Percentiles rank a stretch among this genome's conserved stretches.
Conservation (phyloP, 306 rosid genomes). For the Oemleria cerasiformis region DNA sequence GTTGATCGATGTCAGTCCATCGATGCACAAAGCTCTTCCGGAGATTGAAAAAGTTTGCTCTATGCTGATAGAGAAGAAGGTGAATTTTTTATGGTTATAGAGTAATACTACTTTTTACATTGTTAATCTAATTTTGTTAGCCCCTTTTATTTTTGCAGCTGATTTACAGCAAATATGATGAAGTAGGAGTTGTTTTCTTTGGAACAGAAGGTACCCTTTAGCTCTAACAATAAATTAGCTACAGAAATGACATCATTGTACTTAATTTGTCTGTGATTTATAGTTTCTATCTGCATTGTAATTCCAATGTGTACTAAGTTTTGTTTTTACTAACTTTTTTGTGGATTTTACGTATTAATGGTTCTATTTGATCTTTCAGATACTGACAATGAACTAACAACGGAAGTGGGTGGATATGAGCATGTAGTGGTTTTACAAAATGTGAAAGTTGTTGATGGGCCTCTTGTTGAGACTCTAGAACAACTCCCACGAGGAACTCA, state of each 20-base stretch:
- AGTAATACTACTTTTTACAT: background rate
- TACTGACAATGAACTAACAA: constrained; percentile 72
- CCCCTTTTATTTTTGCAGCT: constrained; percentile 45
- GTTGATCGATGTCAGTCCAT: constrained; percentile 86
- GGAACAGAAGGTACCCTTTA: constrained; percentile 67
- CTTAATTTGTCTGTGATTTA: background rate
- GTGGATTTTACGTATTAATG: background rate
- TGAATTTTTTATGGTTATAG: constrained; percentile 7
- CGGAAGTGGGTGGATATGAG: constrained; percentile 88
- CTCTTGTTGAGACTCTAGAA: constrained; percentile 60
- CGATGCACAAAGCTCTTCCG: constrained; percentile 78
- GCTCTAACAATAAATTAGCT: constrained; percentile 4
- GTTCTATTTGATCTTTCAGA: constrained; percentile 39
- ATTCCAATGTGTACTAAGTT: background rate
- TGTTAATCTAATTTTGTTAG: background rate
- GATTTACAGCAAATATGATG: constrained; percentile 56
- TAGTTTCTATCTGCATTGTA: background rate
- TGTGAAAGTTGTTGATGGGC: constrained; percentile 79
- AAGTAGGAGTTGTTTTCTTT: constrained; percentile 73
- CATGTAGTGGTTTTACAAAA: constrained; percentile 66
- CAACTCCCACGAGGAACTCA: constrained; percentile 71
- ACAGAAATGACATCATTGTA: background rate
- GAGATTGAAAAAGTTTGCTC: constrained; percentile 73
- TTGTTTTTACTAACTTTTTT: background rate
- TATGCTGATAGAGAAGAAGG: constrained; percentile 73